Evolutionary conservation across 345 rosid species (phyloP).

Genomic region (Cardamine occulta): DNA sequence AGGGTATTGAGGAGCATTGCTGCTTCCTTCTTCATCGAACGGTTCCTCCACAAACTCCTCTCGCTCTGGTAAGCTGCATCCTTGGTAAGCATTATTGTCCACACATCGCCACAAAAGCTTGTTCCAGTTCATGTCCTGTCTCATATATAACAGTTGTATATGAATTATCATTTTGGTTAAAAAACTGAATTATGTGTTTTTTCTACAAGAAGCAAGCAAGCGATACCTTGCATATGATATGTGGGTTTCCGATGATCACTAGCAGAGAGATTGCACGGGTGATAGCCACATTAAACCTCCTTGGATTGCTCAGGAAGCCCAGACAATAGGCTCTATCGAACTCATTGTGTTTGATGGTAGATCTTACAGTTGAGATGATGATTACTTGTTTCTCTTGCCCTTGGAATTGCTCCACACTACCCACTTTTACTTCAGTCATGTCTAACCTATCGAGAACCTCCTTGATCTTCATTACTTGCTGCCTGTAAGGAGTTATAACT

Average conservation of each 20-base stretch:
- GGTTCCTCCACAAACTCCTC: slow-evolving; percentile 45
- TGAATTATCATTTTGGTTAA: neutral
- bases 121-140: slow-evolving; percentile 77
- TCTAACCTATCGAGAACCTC: slow-evolving; percentile 67
- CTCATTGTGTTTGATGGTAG: slow-evolving; percentile 78
- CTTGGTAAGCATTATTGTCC: slow-evolving; percentile 73
- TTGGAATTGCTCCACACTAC: slow-evolving; percentile 97
- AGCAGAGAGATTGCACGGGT: slow-evolving; percentile 83
- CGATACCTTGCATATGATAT: slow-evolving; percentile 74
- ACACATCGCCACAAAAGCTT: slow-evolving; percentile 74
- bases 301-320: slow-evolving; percentile 86
- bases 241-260: slow-evolving; percentile 81
- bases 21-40: slow-evolving; percentile 34
- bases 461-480: slow-evolving; percentile 81
- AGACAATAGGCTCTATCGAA: slow-evolving; percentile 69
- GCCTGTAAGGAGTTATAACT: slow-evolving; percentile 88
- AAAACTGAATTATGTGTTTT: neutral
- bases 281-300: slow-evolving; percentile 87
- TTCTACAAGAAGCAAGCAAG: slow-evolving; percentile 9
- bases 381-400: slow-evolving; percentile 89
- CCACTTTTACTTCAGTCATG: slow-evolving; percentile 72
- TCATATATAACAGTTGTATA: neutral
- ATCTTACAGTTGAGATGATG: slow-evolving; percentile 84
- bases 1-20: slow-evolving; percentile 36
- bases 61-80: slow-evolving; percentile 77